phyloP scores from a whole-genome alignment of 306 rosid species.

The apple (Malus domestica) region DNA sequence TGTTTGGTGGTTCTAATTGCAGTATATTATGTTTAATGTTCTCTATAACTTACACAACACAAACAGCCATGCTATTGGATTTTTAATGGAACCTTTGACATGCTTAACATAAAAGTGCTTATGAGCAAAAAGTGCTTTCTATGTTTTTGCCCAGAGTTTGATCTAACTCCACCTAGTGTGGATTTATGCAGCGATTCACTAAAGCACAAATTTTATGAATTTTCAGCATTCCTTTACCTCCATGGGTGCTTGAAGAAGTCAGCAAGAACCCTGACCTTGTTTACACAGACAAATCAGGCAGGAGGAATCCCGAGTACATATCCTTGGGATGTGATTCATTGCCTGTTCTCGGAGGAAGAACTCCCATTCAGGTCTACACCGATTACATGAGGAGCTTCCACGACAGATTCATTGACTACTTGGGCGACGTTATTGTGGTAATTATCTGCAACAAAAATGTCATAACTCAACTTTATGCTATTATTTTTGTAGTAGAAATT shows the following conservation, averaged over 20 bases:
- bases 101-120: not conserved
- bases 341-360: slow-evolving; percentile 80
- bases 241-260: slow-evolving; percentile 84
- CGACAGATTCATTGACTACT: slow-evolving; percentile 54
- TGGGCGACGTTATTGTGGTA: slow-evolving; percentile 74
- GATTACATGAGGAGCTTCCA: slow-evolving; percentile 92
- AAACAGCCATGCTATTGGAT: not conserved
- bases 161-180: not conserved
- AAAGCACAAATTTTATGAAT: not conserved
- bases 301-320: slow-evolving; percentile 81
- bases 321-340: slow-evolving; percentile 77
- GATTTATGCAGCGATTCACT: not conserved
- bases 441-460: slow-evolving; percentile 6
- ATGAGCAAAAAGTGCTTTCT: not conserved
- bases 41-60: not conserved
- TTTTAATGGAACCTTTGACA: not conserved
- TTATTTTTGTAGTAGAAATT: not conserved
- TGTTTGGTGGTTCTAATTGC: not conserved
- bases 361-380: slow-evolving; percentile 75
- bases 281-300: slow-evolving; percentile 76
- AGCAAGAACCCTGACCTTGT: slow-evolving; percentile 74
- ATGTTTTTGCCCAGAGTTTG: not conserved
- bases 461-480: not conserved
- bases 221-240: slow-evolving; percentile 81
- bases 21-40: not conserved